Evolutionary conservation across 176 grass and related monocot species (phyloP).

Genomic region (Raddia distichophylla): DNA sequence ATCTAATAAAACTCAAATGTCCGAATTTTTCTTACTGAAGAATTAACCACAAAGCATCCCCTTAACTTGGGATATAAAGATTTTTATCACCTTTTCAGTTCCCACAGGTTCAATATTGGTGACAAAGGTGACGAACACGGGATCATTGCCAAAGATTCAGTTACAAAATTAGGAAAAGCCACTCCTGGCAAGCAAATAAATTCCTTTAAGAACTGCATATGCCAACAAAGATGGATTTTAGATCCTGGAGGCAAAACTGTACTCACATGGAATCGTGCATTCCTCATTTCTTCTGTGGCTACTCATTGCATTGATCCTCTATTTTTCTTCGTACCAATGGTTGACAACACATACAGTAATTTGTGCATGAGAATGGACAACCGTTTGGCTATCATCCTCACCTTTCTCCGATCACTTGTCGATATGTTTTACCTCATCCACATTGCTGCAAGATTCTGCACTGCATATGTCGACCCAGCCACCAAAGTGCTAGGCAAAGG

Average conservation of each 20-base stretch:
- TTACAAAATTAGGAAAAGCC: neutral
- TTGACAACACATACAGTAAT: neutral
- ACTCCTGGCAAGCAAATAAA: neutral
- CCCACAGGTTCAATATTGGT: neutral
- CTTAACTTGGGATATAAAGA: neutral
- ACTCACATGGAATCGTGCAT: slow-evolving; percentile 49
- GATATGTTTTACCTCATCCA: slow-evolving; percentile 50
- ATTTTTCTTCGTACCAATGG: slow-evolving; percentile 52
- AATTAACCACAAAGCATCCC: neutral
- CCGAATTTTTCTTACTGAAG: neutral
- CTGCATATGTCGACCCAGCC: slow-evolving; percentile 54
- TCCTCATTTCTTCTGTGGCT: slow-evolving; percentile 47
- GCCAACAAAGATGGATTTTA: slow-evolving; percentile 27
- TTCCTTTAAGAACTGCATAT: neutral
- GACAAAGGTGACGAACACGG: neutral
- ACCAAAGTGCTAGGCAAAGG: slow-evolving; percentile 60
- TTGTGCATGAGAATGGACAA: slow-evolving; percentile 54
- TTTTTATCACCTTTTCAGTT: neutral
- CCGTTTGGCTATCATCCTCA: slow-evolving; percentile 33
- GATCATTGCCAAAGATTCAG: neutral
- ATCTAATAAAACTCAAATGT: neutral
- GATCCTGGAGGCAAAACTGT: slow-evolving; percentile 44
- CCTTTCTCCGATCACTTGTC: slow-evolving; percentile 38
- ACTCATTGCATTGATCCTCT: slow-evolving; percentile 55
- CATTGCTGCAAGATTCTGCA: slow-evolving; percentile 50